A percentile compares a stretch with the other conserved stretches of the same genome.
Conservation (phyloP, 495 filamentous ascomycete genomes). For the Trichoderma orchidacearum region DNA sequence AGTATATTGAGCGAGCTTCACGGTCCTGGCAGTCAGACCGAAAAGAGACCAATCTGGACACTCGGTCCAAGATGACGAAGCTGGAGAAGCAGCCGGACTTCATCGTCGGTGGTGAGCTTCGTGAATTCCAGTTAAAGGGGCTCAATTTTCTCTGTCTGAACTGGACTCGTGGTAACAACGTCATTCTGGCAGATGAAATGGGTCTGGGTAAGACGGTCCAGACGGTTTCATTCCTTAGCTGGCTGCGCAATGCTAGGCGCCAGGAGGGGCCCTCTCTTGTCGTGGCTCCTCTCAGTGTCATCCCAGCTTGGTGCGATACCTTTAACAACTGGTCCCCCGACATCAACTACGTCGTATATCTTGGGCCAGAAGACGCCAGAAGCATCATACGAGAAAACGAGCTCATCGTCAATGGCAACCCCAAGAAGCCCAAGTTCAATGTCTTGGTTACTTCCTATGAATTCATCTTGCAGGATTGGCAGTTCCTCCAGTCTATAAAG, state of each 20-base stretch:
- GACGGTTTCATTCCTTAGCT: slow-evolving; percentile 92
- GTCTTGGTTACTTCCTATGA: slow-evolving; percentile 93
- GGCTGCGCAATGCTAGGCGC: slow-evolving; percentile 80
- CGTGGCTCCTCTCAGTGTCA: slow-evolving; percentile 87
- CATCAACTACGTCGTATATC: slow-evolving; percentile 93
- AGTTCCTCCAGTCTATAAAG: slow-evolving; percentile 71
- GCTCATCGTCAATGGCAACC: slow-evolving; percentile 69
- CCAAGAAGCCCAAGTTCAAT: slow-evolving; percentile 81
- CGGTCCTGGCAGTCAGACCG: slow-evolving; percentile 63
- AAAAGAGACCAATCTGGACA: slow-evolving; percentile 58
- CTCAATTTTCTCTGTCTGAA: slow-evolving; percentile 91
- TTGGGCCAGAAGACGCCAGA: slow-evolving; percentile 70
- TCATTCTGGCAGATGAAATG: slow-evolving; percentile 98
- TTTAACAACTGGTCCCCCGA: slow-evolving; percentile 96
- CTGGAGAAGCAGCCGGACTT: slow-evolving; percentile 67
- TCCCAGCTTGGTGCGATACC: slow-evolving; percentile 95
- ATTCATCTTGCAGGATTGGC: slow-evolving; percentile 69
- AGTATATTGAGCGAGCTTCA: slow-evolving; percentile 68
- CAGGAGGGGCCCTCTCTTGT: slow-evolving; percentile 94
- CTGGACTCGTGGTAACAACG: slow-evolving; percentile 83
- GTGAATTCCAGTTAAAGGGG: slow-evolving; percentile 88
- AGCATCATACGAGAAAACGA: slow-evolving; percentile 78
- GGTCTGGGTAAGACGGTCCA: slow-evolving; percentile 97
- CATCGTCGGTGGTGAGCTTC: slow-evolving; percentile 70
- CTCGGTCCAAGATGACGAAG: slow-evolving; percentile 60